Percentiles rank a stretch among this genome's conserved stretches.
phyloP scores from a whole-genome alignment of 2,329 filamentous ascomycete genomes.

The Dactylonectria estremocensis region DNA sequence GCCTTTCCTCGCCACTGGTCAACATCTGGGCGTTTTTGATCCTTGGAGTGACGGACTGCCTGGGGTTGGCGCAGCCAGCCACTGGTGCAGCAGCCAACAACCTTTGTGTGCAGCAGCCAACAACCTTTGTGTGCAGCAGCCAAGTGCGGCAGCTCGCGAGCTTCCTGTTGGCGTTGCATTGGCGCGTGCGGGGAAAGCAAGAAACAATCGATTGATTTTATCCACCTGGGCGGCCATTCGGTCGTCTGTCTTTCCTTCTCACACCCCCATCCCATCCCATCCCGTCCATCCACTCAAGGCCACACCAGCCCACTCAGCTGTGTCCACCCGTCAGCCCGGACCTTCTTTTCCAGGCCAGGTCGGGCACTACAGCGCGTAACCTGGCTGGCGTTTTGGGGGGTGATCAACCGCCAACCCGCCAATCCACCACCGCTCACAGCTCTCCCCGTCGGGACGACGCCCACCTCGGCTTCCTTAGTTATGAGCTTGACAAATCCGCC shows the following conservation, averaged over 20 bases:
- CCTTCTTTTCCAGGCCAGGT: constrained; percentile 2
- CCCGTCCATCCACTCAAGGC: constrained; percentile 10
- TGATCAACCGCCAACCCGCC: constrained; percentile 9
- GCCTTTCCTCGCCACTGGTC: constrained; percentile 8
- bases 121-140: too few relatives aligned
- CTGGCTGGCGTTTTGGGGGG: constrained; percentile 14
- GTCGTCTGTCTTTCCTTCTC: constrained; percentile 18
- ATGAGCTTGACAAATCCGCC: constrained; percentile 72
- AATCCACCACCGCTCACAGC: constrained; percentile 7
- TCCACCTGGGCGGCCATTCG: constrained; percentile 27
- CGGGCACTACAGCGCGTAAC: constrained; percentile 3
- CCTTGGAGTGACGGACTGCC: constrained; percentile 10
- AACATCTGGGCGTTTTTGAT: not conserved
- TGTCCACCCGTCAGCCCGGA: constrained; percentile 25
- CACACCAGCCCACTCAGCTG: constrained; percentile 24
- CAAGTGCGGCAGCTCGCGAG: constrained; percentile 13
- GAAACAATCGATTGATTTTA: constrained; percentile 30
- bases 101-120: not conserved
- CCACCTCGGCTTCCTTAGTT: constrained; percentile 27
- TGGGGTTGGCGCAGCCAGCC: constrained; percentile 17
- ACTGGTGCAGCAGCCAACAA: not conserved
- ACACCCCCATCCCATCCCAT: constrained; percentile 19
- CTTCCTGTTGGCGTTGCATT: constrained; percentile 28
- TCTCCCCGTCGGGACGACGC: constrained; percentile 7
- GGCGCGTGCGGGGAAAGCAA: constrained; percentile 25